Evolutionary conservation across 2,329 filamentous ascomycete genomes (phyloP).

Genomic region (Fusarium sp.): DNA sequence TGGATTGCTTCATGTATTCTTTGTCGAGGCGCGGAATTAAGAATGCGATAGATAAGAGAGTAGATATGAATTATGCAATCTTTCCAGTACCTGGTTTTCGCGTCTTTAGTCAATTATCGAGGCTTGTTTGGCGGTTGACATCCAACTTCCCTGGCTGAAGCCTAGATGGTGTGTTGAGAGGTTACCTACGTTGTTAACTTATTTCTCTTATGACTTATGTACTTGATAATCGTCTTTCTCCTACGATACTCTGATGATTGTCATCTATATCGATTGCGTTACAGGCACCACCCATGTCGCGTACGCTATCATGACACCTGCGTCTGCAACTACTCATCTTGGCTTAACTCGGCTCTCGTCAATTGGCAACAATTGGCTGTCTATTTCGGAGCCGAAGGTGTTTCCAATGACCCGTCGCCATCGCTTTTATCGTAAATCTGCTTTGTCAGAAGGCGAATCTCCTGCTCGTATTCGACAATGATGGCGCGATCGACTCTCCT

Average conservation of each 20-base stretch:
- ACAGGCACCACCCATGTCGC: neutral
- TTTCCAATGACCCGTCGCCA: neutral
- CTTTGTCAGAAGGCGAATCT: neutral
- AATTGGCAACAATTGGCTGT: neutral
- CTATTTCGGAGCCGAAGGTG: neutral
- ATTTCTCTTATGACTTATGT: too few relatives aligned
- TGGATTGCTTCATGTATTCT: conserved; percentile 12
- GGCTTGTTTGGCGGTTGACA: neutral
- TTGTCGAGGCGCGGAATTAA: neutral
- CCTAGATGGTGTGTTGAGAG: neutral
- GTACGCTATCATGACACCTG: conserved; percentile 30
- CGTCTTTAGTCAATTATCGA: neutral
- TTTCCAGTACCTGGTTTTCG: neutral
- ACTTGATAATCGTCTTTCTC: too few relatives aligned
- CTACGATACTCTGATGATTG: too few relatives aligned
- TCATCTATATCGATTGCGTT: too few relatives aligned
- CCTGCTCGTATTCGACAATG: conserved; percentile 11
- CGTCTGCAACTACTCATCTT: neutral
- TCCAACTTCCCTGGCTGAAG: neutral
- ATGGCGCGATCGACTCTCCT: conserved; percentile 28
- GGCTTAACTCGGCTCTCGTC: neutral
- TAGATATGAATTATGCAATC: too few relatives aligned
- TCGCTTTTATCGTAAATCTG: neutral
- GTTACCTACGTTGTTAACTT: too few relatives aligned
- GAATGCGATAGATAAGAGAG: neutral